Evolutionary conservation across 768 basidiomycete genomes (phyloP).

Genomic region (Agaricus sinodeliciosus): DNA sequence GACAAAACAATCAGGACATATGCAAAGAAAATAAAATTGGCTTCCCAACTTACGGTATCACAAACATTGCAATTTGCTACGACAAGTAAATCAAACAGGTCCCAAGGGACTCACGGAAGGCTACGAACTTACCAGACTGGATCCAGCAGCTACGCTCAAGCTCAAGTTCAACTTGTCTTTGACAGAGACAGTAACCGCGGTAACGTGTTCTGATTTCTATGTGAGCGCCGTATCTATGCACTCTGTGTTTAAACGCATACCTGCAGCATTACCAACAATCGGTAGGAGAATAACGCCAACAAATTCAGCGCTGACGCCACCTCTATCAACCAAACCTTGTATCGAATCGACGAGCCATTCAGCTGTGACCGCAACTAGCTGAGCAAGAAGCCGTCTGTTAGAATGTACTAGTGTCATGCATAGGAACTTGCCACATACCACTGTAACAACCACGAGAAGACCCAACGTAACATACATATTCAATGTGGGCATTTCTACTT

Average conservation of each 20-base stretch:
- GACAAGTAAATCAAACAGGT: conserved; percentile 6
- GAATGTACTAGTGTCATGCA: conserved; percentile 10
- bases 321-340: conserved; percentile 53
- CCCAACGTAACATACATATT: conserved; percentile 46
- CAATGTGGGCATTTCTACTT: conserved; percentile 46
- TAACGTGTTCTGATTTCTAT: conserved; percentile 64
- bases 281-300: conserved; percentile 83
- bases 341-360: conserved; percentile 81
- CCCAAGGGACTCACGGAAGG: not conserved
- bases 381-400: conserved; percentile 18
- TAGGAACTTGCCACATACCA: conserved; percentile 39
- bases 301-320: conserved; percentile 67
- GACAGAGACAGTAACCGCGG: conserved; percentile 86
- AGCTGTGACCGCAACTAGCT: conserved; percentile 59
- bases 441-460: conserved; percentile 54
- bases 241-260: conserved; percentile 22
- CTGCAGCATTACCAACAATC: conserved; percentile 86
- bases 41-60: conserved; percentile 62
- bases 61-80: conserved; percentile 81
- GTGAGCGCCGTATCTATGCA: not conserved
- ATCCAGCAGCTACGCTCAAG: conserved; percentile 85
- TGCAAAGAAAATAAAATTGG: not conserved
- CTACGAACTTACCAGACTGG: conserved; percentile 55
- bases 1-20: not conserved
- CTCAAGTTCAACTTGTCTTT: conserved; percentile 87